Percentiles rank a stretch among this genome's conserved stretches.
Conservation (phyloP, 2,329 filamentous ascomycete species). For the Scedosporium apiospermum region DNA sequence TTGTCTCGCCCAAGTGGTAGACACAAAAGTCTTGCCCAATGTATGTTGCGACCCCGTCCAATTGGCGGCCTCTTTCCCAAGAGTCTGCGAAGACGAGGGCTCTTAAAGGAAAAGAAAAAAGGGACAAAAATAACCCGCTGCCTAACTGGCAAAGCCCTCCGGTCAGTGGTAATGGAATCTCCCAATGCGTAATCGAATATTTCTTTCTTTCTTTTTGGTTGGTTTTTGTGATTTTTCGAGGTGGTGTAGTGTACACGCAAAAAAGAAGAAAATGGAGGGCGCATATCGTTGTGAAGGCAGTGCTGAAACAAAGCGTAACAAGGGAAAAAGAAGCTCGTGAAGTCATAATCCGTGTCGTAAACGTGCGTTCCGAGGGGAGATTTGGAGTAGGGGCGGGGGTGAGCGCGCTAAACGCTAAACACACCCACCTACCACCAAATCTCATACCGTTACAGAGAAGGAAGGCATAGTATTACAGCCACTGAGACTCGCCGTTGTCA, state of each 20-base stretch:
- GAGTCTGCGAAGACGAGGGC: neutral
- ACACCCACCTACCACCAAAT: neutral
- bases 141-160: neutral
- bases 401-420: neutral
- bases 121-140: conserved; percentile 5
- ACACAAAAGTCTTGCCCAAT: neutral
- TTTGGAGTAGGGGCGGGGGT: neutral
- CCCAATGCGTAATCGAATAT: neutral
- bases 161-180: neutral
- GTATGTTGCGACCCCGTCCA: neutral
- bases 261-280: conserved; percentile 2
- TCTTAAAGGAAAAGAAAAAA: conserved; percentile 8
- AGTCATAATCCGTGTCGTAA: conserved; percentile 8
- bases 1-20: neutral
- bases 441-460: conserved; percentile 5
- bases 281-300: conserved; percentile 1
- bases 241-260: conserved; percentile 5
- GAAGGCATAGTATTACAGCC: conserved; percentile 7
- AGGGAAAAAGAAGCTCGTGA: conserved; percentile 4
- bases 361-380: conserved; percentile 4
- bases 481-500: conserved; percentile 21
- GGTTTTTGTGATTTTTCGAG: neutral
- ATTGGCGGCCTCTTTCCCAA: neutral
- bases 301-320: conserved; percentile 1
- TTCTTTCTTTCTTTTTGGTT: neutral